These are phyloP conservation scores for Solanum bulbocastanum DNA, from an alignment of 257 asterid species.

Conservation along the genomic window DNA sequence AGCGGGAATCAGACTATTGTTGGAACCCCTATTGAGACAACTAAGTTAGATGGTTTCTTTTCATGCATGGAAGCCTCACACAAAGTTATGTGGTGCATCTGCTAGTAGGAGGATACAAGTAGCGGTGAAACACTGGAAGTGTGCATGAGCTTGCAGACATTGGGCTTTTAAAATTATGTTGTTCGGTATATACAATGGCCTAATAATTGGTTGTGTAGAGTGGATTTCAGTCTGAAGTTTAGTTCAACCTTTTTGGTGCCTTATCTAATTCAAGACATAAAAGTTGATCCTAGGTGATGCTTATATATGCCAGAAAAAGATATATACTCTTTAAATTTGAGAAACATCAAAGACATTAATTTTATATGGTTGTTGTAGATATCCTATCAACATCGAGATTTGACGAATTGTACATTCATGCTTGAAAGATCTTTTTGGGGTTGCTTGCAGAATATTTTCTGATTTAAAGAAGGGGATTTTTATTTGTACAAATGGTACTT, in stretches of 20 bases:
- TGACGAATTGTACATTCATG: background rate
- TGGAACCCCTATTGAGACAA: background rate
- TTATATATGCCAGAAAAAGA: background rate
- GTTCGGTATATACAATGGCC: background rate
- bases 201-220: background rate
- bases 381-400: background rate
- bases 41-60: background rate
- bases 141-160: background rate
- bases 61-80: background rate
- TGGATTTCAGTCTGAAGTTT: background rate
- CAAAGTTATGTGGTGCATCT: background rate
- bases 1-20: background rate
- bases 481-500: background rate
- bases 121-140: background rate
- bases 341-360: background rate
- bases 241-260: background rate
- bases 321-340: background rate
- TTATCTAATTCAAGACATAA: too few relatives aligned
- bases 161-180: background rate
- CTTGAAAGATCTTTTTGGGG: background rate
- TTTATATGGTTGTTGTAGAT: background rate
- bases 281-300: background rate
- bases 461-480: background rate
- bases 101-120: background rate
- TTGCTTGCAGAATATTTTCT: background rate